Evolutionary conservation across 139 green algal species (phyloP), one percentile per base, ranked within the genome.

Genomic region (Chlamydomonas applanata): DNA sequence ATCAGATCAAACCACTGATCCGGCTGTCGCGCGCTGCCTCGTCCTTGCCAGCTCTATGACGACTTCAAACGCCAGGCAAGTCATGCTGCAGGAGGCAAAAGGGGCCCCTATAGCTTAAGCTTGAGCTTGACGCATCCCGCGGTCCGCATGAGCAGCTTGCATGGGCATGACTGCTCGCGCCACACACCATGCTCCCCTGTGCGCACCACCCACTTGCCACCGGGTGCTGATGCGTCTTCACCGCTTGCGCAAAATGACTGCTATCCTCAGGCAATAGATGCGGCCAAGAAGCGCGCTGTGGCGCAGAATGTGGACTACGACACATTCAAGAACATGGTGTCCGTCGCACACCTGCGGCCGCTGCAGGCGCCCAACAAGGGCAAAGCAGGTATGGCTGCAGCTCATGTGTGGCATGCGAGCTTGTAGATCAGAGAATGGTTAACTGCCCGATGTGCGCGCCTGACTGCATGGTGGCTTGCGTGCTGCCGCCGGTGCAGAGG

Each of bases 241-340:
- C n/a, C n/a, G n/a, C n/a, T n/a, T n/a, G n/a, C n/a, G n/a, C n/a
- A n/a, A n/a, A n/a, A n/a, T 25, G 4, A 36, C 0, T 17, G 40
- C 40, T 11, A 4, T 57, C 32, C 65, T 30, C 72, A 78, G 61
- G 72, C 60, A 30, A 33, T 70, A 49, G 71, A 77, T 62, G 71
- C 57, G 16, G 71, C 59, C 1, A 77, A 77, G 40, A 77, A 77
- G 46, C 72, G 72, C 1, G 72, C 72, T n/a, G 85, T 91, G n/a
- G 19, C 30, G 19, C 86, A 93, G 66, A 70, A 79, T 36, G 81
- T 87, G 2, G 88, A 91, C 65, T 93, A 93, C 73, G 88, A 93
- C 27, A 87, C 84, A 0, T 93, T 93, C 80, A 90, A 91, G 64
- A 93, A 91, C 79, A 90, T 91, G 86, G 88, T 90, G 32, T 65